Evolutionary conservation across 2,329 filamentous ascomycete genomes (phyloP).

Genomic region (Escovopsis sp.): DNA sequence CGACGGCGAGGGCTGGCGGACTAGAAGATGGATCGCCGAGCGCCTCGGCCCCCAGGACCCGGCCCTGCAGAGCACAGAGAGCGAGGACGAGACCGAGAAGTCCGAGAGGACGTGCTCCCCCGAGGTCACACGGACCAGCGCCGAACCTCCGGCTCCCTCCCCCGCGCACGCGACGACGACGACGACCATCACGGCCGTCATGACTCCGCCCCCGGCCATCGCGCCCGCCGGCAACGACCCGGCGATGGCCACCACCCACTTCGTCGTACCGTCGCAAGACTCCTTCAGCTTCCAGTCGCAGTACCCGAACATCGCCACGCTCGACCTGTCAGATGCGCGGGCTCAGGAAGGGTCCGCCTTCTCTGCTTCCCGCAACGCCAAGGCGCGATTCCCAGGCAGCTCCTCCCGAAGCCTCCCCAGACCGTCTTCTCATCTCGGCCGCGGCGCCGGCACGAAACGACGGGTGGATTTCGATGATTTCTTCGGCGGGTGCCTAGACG

Average conservation of each 20-base stretch:
- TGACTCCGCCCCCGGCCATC: slow-evolving; percentile 10
- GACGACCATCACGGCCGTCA: slow-evolving; percentile 11
- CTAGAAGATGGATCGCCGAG: slow-evolving; percentile 53
- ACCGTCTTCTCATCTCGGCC: slow-evolving; percentile 34
- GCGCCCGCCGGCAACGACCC: slow-evolving; percentile 15
- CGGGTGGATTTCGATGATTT: slow-evolving; percentile 61
- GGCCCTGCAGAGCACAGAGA: slow-evolving; percentile 40
- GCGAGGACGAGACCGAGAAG: slow-evolving; percentile 56
- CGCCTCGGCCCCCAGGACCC: slow-evolving; percentile 48
- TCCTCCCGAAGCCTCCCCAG: slow-evolving; percentile 13
- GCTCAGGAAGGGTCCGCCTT: slow-evolving; percentile 23
- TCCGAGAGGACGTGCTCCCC: slow-evolving; percentile 45
- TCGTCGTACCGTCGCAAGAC: slow-evolving; percentile 40
- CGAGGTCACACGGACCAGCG: slow-evolving; percentile 35
- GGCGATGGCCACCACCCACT: no score
- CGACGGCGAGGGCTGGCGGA: slow-evolving; percentile 59
- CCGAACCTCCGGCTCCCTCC: slow-evolving; percentile 21
- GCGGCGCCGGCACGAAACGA: slow-evolving; percentile 56
- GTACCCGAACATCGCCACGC: slow-evolving; percentile 46
- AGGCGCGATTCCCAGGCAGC: slow-evolving; percentile 14
- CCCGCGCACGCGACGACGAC: no score
- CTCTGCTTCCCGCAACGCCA: slow-evolving; percentile 13
- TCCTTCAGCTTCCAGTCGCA: slow-evolving; percentile 57
- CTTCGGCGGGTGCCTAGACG: slow-evolving; percentile 53
- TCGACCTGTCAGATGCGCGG: slow-evolving; percentile 41